Base-by-base conservation (phyloP, 2,329 filamentous ascomycete genomes). In the Teratosphaeria epicoccoides region DNA sequence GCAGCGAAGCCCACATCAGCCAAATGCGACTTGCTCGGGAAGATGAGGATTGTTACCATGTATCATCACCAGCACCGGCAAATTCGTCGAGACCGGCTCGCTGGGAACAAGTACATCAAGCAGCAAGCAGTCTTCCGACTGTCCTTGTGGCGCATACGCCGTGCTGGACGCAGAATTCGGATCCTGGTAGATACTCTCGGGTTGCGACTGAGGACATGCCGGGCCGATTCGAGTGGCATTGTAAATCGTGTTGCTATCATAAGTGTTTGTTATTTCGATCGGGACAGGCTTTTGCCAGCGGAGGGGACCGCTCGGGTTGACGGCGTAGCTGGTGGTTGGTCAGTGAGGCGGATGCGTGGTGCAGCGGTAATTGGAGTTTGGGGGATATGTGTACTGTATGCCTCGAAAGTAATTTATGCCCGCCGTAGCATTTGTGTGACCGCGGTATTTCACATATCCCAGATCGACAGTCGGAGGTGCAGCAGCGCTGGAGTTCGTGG, bases 51-150 rank as follows among this genome's bases (percentile, higher is more conserved):
- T n/a, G n/a, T n/a, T 25, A 48, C 69, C 69, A 50, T 66, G 67
- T 17, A 66, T 72, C 66, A 70, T 55, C 1, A 62, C 49, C 10
- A 57, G 49, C 4, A 71, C 62, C 48, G 66, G 57, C 24, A 70
- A 54, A 10, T 54, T 53, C 3, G 50, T 47, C 17, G 43, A 52
- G 6, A 43, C 46, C 24, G 70, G 69, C 43, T 68, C 61, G 4
- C 57, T 58, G 4, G 71, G 71, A 6, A 66, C 66, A 50, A 66
- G 67, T 3, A 72, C 66, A 49, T 73, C 70, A 37, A 72, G 53
- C 33, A 69, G 66, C 46, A 73, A 51, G 54, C 71, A 73, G 55
- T 73, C 69, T 52, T 73, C 70, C 24, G 66, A 59, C 4, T 66
- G 63, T 12, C 61, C 57, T 10, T 49, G 40, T 9, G 52, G 45